Conservation (phyloP, 306 rosid species). For the Mimosa bimucronata region DNA sequence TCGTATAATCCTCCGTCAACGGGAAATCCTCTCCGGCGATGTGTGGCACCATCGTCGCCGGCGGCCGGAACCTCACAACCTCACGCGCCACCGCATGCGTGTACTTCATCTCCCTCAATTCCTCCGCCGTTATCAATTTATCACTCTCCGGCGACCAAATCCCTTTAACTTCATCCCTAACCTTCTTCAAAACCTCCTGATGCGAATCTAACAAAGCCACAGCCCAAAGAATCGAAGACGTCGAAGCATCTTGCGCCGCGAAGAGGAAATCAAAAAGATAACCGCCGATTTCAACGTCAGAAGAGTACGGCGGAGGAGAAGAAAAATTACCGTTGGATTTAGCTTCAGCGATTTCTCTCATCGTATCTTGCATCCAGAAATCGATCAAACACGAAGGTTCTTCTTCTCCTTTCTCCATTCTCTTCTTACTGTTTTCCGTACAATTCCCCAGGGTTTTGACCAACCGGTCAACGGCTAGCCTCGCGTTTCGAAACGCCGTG, state of each 20-base stretch:
- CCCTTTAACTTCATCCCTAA: slow-evolving; percentile 57
- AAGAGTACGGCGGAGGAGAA: slow-evolving; percentile 40
- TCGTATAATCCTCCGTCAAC: slow-evolving; percentile 57
- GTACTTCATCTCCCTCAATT: slow-evolving; percentile 66
- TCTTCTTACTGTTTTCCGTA: slow-evolving; percentile 51
- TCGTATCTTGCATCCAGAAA: slow-evolving; percentile 82
- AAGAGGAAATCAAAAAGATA: slow-evolving; percentile 87
- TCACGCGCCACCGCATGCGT: slow-evolving; percentile 94
- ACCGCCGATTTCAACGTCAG: slow-evolving; percentile 60
- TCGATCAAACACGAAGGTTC: slow-evolving; percentile 83
- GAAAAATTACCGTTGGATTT: slow-evolving; percentile 23
- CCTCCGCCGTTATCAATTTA: slow-evolving; percentile 56
- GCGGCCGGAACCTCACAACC: slow-evolving; percentile 74
- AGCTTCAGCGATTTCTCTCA: slow-evolving; percentile 45
- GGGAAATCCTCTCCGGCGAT: slow-evolving; percentile 64
- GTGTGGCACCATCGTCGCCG: slow-evolving; percentile 87
- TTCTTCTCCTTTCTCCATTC: slow-evolving; percentile 48
- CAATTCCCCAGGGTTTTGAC: slow-evolving; percentile 51
- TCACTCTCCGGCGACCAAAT: slow-evolving; percentile 74
- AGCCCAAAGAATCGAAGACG: slow-evolving; percentile 91
- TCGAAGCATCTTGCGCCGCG: slow-evolving; percentile 90
- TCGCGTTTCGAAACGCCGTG: slow-evolving; percentile 71
- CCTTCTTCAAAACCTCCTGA: slow-evolving; percentile 58
- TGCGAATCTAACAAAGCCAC: slow-evolving; percentile 74
- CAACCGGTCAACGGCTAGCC: slow-evolving; percentile 74